Evolutionary conservation across 352 stramenopile genomes (phyloP), one percentile per base, ranked within the genome.

Genomic region (Phytophthora podocarpi): DNA sequence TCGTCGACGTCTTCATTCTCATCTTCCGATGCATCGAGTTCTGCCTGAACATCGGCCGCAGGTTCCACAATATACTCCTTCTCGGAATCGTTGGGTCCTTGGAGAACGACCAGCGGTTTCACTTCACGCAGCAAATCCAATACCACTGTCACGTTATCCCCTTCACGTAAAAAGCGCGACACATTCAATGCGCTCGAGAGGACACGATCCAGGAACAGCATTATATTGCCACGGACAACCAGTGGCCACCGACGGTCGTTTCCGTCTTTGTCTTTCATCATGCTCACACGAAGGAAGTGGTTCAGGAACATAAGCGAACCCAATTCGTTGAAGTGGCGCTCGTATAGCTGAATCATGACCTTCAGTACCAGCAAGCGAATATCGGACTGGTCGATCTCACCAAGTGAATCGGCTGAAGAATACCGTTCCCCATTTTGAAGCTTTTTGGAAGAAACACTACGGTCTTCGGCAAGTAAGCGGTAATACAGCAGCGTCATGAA

Each of bases 401-500:
- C 54, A 23, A 82, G 59, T 0, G 74, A 81, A 39, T 72, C 59
- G 4, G 70, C 63, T 7, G 69, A 41, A 35, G 49, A 72, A 16
- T 66, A 53, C 1, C 50, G 54, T 8, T 65, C 54, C 39, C 37
- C 43, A 24, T 71, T 72, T 16, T 56, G 47, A 57, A 69, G 12
- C n/a, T 58, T 67, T 11, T 64, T 59, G 5, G 31, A 13, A 21
- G 27, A 59, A 27, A 65, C 49, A 27, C 8, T 59, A 12, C 52
- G 64, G 26, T 92, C 82, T 75, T 95, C 84, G 15, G 83, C 82
- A 20, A 94, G 70, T 36, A 96, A 52, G 11, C 87, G 83, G 28
- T 94, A 94, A 62, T 96, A 96, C 18, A 96, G 60, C n/a, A 95
- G 56, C 13, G 78, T 92, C 83, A 96, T 94, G 26, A 96, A 93